phyloP scores from a whole-genome alignment of 768 basidiomycete genomes.

The Leccinum uliginosum region DNA sequence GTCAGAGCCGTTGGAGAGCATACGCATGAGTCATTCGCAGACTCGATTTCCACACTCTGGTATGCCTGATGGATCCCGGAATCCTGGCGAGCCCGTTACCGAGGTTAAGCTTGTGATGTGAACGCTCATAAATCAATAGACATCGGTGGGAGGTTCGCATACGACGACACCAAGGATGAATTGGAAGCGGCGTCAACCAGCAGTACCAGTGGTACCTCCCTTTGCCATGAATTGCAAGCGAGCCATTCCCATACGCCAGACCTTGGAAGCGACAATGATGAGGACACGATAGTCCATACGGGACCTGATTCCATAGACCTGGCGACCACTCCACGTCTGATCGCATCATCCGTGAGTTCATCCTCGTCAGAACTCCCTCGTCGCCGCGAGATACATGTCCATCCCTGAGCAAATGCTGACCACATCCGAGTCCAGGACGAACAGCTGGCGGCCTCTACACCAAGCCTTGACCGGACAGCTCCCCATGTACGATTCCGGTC shows the following conservation, averaged over 20 bases:
- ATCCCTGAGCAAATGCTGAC: background rate
- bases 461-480: conserved; percentile 8
- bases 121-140: conserved; percentile 14
- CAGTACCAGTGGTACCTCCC: too few species aligned
- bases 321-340: background rate
- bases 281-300: background rate
- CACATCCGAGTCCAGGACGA: conserved; percentile 14
- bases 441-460: background rate
- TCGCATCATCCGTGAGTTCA: background rate
- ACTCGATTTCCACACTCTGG: conserved; percentile 7
- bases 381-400: background rate
- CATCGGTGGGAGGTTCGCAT: background rate
- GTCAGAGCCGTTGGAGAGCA: background rate
- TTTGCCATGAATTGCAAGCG: conserved; percentile 1
- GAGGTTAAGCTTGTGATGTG: background rate
- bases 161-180: conserved; percentile 12
- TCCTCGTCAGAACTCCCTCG: background rate
- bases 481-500: conserved; percentile 62
- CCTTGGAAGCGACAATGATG: conserved; percentile 14
- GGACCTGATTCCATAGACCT: background rate
- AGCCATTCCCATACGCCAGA: background rate
- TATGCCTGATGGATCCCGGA: conserved; percentile 1
- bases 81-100: background rate
- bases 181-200: background rate
- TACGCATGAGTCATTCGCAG: conserved; percentile 11